Evolutionary conservation across 805 yeast genomes (phyloP).

Genomic region (Zygoascus tannicola): DNA sequence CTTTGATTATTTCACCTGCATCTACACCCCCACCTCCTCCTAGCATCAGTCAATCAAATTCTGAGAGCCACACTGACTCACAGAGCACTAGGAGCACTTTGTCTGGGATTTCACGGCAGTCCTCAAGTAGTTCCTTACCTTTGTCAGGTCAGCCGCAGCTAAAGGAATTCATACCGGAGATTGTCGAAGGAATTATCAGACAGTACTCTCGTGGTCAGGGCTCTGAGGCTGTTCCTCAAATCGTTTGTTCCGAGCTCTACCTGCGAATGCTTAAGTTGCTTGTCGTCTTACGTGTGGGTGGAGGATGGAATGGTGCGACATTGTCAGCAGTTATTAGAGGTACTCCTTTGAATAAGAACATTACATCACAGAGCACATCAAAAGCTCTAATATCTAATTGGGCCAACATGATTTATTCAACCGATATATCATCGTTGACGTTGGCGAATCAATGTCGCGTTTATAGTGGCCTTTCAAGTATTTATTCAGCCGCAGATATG

Average conservation of each 20-base stretch:
- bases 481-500: conserved; percentile 54
- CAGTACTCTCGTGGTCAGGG: conserved; percentile 46
- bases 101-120: neutral
- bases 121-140: conserved; percentile 1
- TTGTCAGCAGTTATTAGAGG: conserved; percentile 40
- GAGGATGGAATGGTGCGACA: conserved; percentile 36
- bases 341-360: conserved; percentile 22
- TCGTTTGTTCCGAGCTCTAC: conserved; percentile 65
- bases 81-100: neutral
- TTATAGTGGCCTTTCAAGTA: conserved; percentile 53
- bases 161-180: conserved; percentile 18
- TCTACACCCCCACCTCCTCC: conserved; percentile 7
- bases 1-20: neutral
- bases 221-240: conserved; percentile 74
- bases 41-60: neutral
- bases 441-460: conserved; percentile 49
- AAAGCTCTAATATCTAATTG: conserved; percentile 39
- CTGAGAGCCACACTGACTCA: neutral
- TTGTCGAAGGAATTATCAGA: conserved; percentile 27
- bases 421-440: conserved; percentile 38
- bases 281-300: conserved; percentile 42
- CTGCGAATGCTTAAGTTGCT: conserved; percentile 55
- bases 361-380: conserved; percentile 18
- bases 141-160: conserved; percentile 13
- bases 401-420: conserved; percentile 39